Percentiles rank a stretch among this genome's conserved stretches.
Conservation (phyloP, 441 rosid genomes). For the Adansonia grandidieri region DNA sequence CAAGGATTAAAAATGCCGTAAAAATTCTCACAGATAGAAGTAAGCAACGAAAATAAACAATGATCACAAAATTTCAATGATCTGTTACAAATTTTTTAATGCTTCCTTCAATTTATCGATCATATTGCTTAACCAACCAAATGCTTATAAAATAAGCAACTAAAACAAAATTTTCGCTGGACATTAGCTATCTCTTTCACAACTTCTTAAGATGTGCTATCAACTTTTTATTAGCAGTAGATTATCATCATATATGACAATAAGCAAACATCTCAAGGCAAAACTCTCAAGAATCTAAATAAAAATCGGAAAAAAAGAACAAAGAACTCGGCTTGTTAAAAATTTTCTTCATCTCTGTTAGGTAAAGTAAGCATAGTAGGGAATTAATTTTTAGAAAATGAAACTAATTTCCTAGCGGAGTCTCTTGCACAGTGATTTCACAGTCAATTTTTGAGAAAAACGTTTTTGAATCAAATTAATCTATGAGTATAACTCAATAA, state of each 20-base stretch:
- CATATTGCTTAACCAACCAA: conserved; percentile 7
- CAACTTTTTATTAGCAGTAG: background rate
- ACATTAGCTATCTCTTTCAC: background rate
- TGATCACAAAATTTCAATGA: background rate
- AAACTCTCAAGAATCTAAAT: background rate
- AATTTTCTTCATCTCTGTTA: background rate
- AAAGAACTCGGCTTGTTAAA: background rate
- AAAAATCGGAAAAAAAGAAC: background rate
- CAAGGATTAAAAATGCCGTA: background rate
- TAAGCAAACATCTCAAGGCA: conserved; percentile 9
- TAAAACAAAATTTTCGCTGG: background rate
- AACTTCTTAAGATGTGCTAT: background rate
- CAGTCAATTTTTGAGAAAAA: background rate
- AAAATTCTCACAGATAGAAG: background rate
- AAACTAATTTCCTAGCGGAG: background rate
- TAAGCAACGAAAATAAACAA: background rate
- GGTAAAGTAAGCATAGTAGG: background rate
- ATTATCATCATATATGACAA: background rate
- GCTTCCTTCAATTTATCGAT: background rate
- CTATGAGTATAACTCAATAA: background rate
- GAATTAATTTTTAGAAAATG: background rate
- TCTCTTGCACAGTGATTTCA: background rate
- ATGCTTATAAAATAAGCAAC: background rate
- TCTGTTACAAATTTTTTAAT: background rate
- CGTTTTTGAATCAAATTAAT: background rate